phyloP scores from a whole-genome alignment of 2,329 filamentous ascomycete genomes.

The Lojkania enalia region DNA sequence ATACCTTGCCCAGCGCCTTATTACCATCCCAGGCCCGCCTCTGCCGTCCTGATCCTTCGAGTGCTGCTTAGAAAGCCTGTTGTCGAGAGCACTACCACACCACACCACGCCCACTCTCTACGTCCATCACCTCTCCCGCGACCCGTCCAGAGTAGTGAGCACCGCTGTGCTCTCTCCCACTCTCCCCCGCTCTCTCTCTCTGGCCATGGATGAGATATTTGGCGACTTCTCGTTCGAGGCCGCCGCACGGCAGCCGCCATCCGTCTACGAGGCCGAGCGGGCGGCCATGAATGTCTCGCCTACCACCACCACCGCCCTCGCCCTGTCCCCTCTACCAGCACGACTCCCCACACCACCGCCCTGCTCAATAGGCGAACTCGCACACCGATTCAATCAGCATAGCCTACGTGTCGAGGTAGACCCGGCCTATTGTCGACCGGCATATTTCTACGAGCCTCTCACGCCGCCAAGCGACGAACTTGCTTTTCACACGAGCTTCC shows the following conservation, averaged over 20 bases:
- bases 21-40: neutral
- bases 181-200: neutral
- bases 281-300: slow-evolving; percentile 40
- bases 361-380: slow-evolving; percentile 42
- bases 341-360: slow-evolving; percentile 34
- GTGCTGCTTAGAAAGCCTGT: no score
- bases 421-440: slow-evolving; percentile 7
- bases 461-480: slow-evolving; percentile 33
- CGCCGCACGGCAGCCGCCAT: slow-evolving; percentile 34
- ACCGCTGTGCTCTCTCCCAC: neutral
- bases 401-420: slow-evolving; percentile 33
- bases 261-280: slow-evolving; percentile 31
- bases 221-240: slow-evolving; percentile 46
- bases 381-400: slow-evolving; percentile 39
- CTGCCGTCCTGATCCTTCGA: neutral
- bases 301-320: slow-evolving; percentile 25
- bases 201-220: slow-evolving; percentile 34
- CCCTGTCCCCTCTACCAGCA: slow-evolving; percentile 8
- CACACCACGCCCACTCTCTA: neutral
- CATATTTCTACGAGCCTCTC: slow-evolving; percentile 20
- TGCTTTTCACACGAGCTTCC: slow-evolving; percentile 16
- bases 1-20: slow-evolving; percentile 6
- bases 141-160: neutral
- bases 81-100: neutral
- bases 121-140: neutral